phyloP scores from a whole-genome alignment of 108 stramenopile species.

The Nitzschia sp. region DNA sequence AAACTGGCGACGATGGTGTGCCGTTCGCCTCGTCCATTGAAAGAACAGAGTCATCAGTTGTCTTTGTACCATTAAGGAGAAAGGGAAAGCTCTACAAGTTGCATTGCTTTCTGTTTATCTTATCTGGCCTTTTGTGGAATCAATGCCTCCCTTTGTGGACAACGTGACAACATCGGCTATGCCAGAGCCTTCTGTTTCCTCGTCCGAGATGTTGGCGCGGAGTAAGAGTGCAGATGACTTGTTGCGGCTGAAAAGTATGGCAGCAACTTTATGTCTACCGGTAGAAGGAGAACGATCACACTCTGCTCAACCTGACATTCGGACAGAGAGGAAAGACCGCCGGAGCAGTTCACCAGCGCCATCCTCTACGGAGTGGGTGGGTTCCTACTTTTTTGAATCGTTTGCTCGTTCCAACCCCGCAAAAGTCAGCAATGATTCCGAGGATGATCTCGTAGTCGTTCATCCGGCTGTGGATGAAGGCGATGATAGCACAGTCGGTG shows the following conservation, averaged over 20 bases:
- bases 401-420: not conserved
- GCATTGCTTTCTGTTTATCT: too few species aligned
- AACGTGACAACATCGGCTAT: not conserved
- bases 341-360: not conserved
- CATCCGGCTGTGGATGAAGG: not conserved
- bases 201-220: not conserved
- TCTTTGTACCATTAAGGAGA: too few species aligned
- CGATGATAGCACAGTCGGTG: conserved; percentile 14
- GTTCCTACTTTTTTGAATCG: not conserved
- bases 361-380: not conserved
- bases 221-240: conserved; percentile 4
- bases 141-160: conserved; percentile 4
- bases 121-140: too few species aligned
- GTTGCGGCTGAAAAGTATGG: not conserved
- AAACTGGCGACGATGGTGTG: too few species aligned
- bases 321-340: not conserved
- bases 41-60: too few species aligned
- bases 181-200: not conserved
- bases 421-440: too few species aligned
- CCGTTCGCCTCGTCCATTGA: too few species aligned
- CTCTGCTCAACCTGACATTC: not conserved
- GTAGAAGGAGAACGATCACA: not conserved
- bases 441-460: not conserved
- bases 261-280: not conserved
- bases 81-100: too few species aligned